Evolutionary conservation across 768 basidiomycete genomes (phyloP), one percentile per base, ranked within the genome.

Genomic region (Suillus ampliporus): DNA sequence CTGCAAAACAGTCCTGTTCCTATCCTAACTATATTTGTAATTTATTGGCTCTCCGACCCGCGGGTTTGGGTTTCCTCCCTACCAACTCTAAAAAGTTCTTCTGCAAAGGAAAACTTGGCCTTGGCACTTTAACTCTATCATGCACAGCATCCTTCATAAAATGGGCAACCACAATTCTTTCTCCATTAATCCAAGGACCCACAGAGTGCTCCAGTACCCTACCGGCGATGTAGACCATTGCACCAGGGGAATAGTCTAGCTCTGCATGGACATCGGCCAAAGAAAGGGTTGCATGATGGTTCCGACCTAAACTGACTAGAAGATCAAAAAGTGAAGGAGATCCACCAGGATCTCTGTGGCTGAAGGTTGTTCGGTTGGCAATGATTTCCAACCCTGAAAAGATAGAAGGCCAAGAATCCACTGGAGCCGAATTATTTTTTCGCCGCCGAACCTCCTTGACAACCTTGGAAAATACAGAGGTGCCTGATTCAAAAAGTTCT

Each of bases 191-290:
- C 50, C 50, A 52, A 8, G 13, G 35, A 15, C 34, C 23, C 5
- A 43, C 57, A 35, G 28, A 21, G 28, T 53, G 52, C 7, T 60
- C 62, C 38, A 65, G 65, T 37, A 66, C 68, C 1, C 72, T 72
- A 74, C 1, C 63, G 54, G 1, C 72, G 60, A 31, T 31, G 31
- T 31, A 31, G 31, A 31, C 31, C 31, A 31, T 31, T 31, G 31
- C 31, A 31, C 31, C 0, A 73, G 61, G 58, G 31, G 31, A 31
- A 31, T 31, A 31, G 31, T 31, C 31, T 31, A 31, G 31, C 31
- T 31, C 31, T 31, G 31, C 31, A 31, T 31, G 31, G 31, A 31
- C 31, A 43, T 61, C 50, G 17, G 15, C 9, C 34, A 61, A 17
- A 31, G 31, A 31, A 31, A 31, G 31, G 6, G 31, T 31, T 31